phyloP scores from a whole-genome alignment of 768 basidiomycete genomes.

The Termitomyces eurrhizus region DNA sequence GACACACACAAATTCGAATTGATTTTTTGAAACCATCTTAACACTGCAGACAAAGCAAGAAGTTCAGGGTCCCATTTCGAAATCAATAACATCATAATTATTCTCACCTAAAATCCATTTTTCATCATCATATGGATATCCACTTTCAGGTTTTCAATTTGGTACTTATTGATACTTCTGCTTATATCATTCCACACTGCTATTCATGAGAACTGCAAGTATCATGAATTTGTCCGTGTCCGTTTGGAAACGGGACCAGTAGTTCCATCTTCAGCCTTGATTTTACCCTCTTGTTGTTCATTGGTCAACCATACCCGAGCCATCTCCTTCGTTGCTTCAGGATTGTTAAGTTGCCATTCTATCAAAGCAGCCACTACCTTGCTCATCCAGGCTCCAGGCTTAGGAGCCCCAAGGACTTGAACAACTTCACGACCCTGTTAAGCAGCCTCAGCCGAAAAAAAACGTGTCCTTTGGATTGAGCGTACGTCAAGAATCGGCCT shows the following conservation, averaged over 20 bases:
- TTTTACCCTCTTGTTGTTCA: constrained; percentile 46
- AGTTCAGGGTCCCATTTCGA: background rate
- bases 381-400: constrained; percentile 70
- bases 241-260: constrained; percentile 36
- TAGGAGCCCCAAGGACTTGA: constrained; percentile 43
- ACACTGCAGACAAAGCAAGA: background rate
- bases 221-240: constrained; percentile 29
- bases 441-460: constrained; percentile 1
- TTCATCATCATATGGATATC: no score
- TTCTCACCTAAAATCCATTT: background rate
- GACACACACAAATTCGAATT: no score
- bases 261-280: constrained; percentile 23
- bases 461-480: constrained; percentile 3
- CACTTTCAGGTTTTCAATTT: background rate
- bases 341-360: constrained; percentile 85
- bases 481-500: constrained; percentile 79
- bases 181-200: background rate
- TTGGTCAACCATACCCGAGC: constrained; percentile 67
- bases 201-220: background rate
- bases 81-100: background rate
- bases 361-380: constrained; percentile 61
- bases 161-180: background rate
- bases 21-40: no score
- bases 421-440: constrained; percentile 70
- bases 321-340: constrained; percentile 57